Evolutionary conservation across 2,329 filamentous ascomycete genomes (phyloP).

Genomic region (Colletotrichum orbiculare): DNA sequence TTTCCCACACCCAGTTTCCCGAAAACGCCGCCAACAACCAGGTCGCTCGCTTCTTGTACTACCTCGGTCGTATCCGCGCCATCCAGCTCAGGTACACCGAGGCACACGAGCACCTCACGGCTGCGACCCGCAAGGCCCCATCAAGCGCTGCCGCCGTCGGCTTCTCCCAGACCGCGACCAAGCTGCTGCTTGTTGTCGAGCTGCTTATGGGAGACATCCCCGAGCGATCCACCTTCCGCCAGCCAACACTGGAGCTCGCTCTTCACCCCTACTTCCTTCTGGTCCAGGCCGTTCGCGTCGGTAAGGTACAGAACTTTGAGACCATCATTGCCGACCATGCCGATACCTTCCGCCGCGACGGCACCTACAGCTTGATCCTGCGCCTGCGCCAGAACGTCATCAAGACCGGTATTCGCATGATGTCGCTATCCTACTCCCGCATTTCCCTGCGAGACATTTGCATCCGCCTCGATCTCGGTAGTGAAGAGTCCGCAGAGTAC

Average conservation of each 20-base stretch:
- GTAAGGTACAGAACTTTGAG: conserved; percentile 93
- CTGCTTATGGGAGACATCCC: conserved; percentile 98
- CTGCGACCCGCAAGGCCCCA: conserved; percentile 94
- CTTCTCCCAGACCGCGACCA: conserved; percentile 95
- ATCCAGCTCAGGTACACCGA: conserved; percentile 98
- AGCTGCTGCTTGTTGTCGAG: conserved; percentile 96
- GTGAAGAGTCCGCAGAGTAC: conserved; percentile 97
- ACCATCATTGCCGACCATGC: conserved; percentile 85
- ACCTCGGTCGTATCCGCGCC: conserved; percentile 93
- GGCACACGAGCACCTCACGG: conserved; percentile 92
- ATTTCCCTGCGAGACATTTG: conserved; percentile 98
- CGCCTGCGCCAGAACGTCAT: conserved; percentile 98
- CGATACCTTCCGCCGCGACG: conserved; percentile 89
- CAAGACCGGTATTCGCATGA: conserved; percentile 99
- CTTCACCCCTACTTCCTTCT: conserved; percentile 94
- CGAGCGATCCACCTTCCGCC: conserved; percentile 92
- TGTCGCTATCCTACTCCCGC: conserved; percentile 96
- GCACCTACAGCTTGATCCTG: conserved; percentile 94
- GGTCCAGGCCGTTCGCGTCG: conserved; percentile 95
- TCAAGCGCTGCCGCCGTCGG: conserved; percentile 89
- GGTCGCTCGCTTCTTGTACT: conserved; percentile 96
- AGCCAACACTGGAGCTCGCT: conserved; percentile 85
- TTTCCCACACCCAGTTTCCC: conserved; percentile 96
- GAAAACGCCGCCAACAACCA: conserved; percentile 97
- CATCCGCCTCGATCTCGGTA: conserved; percentile 91